A percentile compares a stretch with the other conserved stretches of the same genome.
Conservation (phyloP, 176 grass and related monocot species). For the Secale cereale region DNA sequence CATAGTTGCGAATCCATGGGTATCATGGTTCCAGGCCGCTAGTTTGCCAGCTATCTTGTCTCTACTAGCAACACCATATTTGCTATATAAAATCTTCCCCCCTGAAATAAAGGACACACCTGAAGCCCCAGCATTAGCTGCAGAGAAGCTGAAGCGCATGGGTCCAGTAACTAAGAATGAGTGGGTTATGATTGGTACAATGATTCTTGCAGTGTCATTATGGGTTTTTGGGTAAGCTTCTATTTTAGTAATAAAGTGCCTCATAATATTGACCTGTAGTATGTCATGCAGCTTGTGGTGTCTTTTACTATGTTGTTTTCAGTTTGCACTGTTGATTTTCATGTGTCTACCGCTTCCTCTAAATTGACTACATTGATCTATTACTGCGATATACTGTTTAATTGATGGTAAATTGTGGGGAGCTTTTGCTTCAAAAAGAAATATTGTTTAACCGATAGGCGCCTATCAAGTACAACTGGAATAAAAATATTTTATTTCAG, state of each 20-base stretch:
- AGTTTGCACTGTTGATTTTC: background rate
- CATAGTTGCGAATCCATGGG: constrained; percentile 71
- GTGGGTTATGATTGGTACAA: constrained; percentile 82
- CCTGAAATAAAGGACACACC: constrained; percentile 85
- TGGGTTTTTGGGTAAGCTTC: constrained; percentile 78
- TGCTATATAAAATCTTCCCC: constrained; percentile 82
- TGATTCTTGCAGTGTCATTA: constrained; percentile 73
- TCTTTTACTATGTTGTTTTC: background rate
- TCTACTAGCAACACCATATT: constrained; percentile 64
- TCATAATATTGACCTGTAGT: background rate
- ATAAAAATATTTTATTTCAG: background rate
- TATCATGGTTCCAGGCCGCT: constrained; percentile 82
- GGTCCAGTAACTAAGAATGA: constrained; percentile 80
- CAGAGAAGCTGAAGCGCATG: constrained; percentile 63
- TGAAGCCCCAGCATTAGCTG: constrained; percentile 69
- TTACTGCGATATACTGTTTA: background rate
- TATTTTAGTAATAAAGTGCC: background rate
- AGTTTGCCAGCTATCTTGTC: constrained; percentile 81
- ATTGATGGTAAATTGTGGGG: background rate
- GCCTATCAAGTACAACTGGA: constrained; percentile 2
- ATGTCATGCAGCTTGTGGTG: constrained; percentile 6
- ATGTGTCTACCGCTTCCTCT: background rate
- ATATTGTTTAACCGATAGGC: background rate
- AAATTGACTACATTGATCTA: background rate
- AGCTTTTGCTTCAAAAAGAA: background rate